Evolutionary conservation across 106 monocot genomes (phyloP), one percentile per base, ranked within the genome.

Genomic region (Dioscorea alata): DNA sequence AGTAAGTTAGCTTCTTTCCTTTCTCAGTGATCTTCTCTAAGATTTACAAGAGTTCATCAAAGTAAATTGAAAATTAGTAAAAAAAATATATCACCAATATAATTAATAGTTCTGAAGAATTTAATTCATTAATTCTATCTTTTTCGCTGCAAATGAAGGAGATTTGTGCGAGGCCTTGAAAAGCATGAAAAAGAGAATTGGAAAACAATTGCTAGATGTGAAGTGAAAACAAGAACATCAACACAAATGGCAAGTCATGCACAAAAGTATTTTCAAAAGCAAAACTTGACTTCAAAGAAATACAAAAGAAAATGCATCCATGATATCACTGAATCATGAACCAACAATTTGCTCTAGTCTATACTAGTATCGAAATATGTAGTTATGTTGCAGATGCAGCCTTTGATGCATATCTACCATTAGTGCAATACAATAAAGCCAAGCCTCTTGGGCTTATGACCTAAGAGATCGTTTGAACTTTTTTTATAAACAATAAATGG

Each of bases 231-330:
- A 23, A 59, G 22, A 59, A 59, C 22, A 19, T 9, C 59, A 59
- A 59, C 59, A 20, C 19, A 59, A 59, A 23, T 59, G 23, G 59
- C 59, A 59, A 59, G 23, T 21, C 59, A 59, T 59, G n/a, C 20
- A 0, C 4, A 20, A 23, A 20, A 23, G 3, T 20, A 20, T 21
- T 59, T 59, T 23, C n/a, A 22, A 12, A 59, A 8, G 12, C 22
- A 22, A 22, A 21, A 54, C 15, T 16, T 14, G 12, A 3, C 59
- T 59, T 7, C n/a, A 12, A 59, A 59, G 59, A 22, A 59, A 2
- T 12, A 1, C 12, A 12, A 12, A 12, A 59, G 23, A 23, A 20
- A 23, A 23, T 24, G 59, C 9, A 59, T 59, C 20, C 23, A 22
- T 19, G 59, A 59, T 8, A 59, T 59, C 59, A 59, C 59, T 59